Evolutionary conservation across 768 basidiomycete species (phyloP).

Genomic region (Kwoniella sp.): DNA sequence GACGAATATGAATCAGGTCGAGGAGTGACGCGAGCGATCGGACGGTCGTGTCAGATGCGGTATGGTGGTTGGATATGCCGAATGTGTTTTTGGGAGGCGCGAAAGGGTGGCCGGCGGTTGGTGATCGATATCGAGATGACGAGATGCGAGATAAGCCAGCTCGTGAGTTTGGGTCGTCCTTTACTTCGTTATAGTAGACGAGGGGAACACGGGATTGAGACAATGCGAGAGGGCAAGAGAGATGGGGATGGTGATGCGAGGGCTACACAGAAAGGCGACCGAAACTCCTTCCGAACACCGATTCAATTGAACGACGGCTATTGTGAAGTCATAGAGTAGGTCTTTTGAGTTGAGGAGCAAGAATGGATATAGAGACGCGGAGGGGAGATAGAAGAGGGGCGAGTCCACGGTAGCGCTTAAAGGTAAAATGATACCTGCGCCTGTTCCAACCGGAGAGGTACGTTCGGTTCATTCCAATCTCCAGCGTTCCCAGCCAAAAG

Average conservation of each 20-base stretch:
- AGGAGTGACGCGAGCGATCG: too few species aligned
- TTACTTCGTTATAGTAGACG: background rate
- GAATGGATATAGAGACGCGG: slow-evolving; percentile 1
- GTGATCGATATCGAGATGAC: too few species aligned
- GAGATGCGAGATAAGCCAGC: background rate
- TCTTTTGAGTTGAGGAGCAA: slow-evolving; percentile 4
- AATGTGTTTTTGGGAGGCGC: too few species aligned
- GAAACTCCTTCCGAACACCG: slow-evolving; percentile 12
- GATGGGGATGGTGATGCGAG: slow-evolving; percentile 2
- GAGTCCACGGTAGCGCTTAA: slow-evolving; percentile 9
- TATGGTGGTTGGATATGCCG: slow-evolving; percentile 7
- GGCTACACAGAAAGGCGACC: slow-evolving; percentile 10
- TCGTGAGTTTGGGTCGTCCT: slow-evolving; percentile 6
- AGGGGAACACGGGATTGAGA: too few species aligned
- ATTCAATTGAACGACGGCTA: slow-evolving; percentile 3
- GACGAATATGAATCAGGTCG: slow-evolving; percentile 1
- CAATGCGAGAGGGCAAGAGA: background rate
- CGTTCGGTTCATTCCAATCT: background rate
- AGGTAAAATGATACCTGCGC: slow-evolving; percentile 6
- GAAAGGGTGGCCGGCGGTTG: too few species aligned
- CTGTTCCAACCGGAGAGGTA: background rate
- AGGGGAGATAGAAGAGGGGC: slow-evolving; percentile 2
- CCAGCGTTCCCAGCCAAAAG: background rate
- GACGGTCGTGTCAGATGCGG: slow-evolving; percentile 2
- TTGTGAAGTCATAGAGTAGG: slow-evolving; percentile 5